Evolutionary conservation across 257 asterid genomes (phyloP).

Genomic region (Petrea volubilis): DNA sequence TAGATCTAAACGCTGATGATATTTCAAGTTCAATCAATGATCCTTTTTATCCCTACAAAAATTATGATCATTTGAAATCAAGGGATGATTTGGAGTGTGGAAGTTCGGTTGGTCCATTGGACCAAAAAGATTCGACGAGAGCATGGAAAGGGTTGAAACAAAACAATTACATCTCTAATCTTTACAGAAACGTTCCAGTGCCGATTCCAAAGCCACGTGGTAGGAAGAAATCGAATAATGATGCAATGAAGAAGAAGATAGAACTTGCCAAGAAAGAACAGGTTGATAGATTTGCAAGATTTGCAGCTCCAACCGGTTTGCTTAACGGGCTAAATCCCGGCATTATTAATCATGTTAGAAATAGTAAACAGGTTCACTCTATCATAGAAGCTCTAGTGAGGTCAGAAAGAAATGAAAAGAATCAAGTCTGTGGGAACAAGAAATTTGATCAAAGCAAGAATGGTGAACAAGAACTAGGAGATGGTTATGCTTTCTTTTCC

Average conservation of each 20-base stretch:
- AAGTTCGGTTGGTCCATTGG: slow-evolving; percentile 71
- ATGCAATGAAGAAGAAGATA: slow-evolving; percentile 57
- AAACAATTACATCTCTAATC: slow-evolving; percentile 63
- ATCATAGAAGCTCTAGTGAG: slow-evolving; percentile 81
- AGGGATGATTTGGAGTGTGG: slow-evolving; percentile 71
- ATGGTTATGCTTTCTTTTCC: slow-evolving; percentile 33
- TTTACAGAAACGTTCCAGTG: slow-evolving; percentile 45
- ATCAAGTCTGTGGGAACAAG: slow-evolving; percentile 38
- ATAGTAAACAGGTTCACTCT: slow-evolving; percentile 87
- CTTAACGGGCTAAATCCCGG: slow-evolving; percentile 93
- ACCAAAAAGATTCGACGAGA: slow-evolving; percentile 60
- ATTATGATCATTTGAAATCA: slow-evolving; percentile 31
- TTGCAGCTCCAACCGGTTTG: slow-evolving; percentile 94
- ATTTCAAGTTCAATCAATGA: slow-evolving; percentile 52
- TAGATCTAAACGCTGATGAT: slow-evolving; percentile 71
- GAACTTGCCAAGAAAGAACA: slow-evolving; percentile 87
- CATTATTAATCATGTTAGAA: slow-evolving; percentile 91
- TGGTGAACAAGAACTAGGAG: slow-evolving; percentile 27
- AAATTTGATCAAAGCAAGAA: slow-evolving; percentile 34
- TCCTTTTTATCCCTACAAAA: slow-evolving; percentile 40
- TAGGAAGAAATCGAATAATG: slow-evolving; percentile 56
- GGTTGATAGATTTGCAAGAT: slow-evolving; percentile 77
- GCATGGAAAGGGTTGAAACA: slow-evolving; percentile 89
- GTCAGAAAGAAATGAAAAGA: slow-evolving; percentile 58
- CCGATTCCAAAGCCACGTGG: slow-evolving; percentile 63